Evolutionary conservation across 2,329 filamentous ascomycete species (phyloP).

Genomic region (Apiospora pterosperma): DNA sequence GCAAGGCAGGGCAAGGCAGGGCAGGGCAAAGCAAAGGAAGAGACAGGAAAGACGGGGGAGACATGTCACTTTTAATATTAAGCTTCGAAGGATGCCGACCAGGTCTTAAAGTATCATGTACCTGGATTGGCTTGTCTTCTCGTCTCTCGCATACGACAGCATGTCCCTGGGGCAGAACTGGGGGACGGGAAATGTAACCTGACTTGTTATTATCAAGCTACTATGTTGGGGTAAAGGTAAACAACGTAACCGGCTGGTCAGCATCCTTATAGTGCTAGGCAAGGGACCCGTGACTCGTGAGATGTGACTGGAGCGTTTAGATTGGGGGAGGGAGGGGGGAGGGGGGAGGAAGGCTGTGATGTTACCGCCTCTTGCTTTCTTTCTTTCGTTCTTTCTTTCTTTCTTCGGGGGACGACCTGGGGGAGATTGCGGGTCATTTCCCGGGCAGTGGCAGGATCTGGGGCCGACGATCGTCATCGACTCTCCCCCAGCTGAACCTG

Average conservation of each 20-base stretch:
- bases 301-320: constrained; percentile 11
- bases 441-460: background rate
- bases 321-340: constrained; percentile 10
- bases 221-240: background rate
- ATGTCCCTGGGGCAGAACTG: too few species aligned
- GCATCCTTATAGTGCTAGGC: background rate
- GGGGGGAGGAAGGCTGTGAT: background rate
- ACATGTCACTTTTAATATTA: constrained; percentile 3
- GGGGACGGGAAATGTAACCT: background rate
- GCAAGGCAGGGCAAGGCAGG: background rate
- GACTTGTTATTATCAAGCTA: background rate
- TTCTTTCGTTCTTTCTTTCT: background rate
- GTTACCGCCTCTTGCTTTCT: background rate
- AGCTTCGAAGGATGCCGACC: background rate
- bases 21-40: background rate
- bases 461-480: background rate
- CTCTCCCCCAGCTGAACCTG: background rate
- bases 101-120: background rate
- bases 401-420: too few species aligned
- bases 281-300: background rate
- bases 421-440: background rate
- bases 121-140: background rate
- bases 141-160: background rate
- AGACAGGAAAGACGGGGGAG: background rate
- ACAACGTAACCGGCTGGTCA: constrained; percentile 1